These are phyloP conservation scores for Deinandra increscens DNA, from an alignment of 129 eudicot species.

Conservation along the genomic window DNA sequence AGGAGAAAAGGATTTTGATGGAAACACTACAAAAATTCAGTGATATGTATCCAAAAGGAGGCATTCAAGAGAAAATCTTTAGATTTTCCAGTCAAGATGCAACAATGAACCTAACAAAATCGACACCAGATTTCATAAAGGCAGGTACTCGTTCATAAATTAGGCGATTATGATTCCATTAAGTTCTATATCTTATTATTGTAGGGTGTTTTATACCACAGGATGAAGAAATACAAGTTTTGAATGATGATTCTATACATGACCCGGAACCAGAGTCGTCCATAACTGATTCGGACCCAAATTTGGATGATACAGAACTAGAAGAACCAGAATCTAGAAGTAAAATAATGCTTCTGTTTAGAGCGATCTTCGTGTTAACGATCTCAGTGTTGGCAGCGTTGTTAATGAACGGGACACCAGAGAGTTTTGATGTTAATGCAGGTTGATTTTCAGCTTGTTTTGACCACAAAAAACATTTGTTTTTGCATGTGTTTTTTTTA, in stretches of 20 bases:
- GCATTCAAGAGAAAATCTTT: constrained; percentile 24
- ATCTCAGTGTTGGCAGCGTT: constrained; percentile 47
- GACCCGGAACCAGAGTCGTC: constrained; percentile 44
- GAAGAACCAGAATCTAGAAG: constrained; percentile 24
- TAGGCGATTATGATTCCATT: not conserved
- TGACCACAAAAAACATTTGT: constrained; percentile 3
- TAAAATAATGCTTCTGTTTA: constrained; percentile 29
- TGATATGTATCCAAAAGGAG: constrained; percentile 22
- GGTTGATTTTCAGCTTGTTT: constrained; percentile 22
- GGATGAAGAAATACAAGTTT: constrained; percentile 58
- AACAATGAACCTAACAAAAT: constrained; percentile 25
- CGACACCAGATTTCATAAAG: constrained; percentile 39
- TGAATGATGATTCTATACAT: constrained; percentile 16
- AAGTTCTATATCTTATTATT: constrained; percentile 20
- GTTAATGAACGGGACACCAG: constrained; percentile 28
- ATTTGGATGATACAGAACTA: constrained; percentile 28
- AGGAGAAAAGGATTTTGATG: constrained; percentile 60
- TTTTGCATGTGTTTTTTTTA: constrained; percentile 17
- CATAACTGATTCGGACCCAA: constrained; percentile 31
- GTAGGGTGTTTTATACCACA: constrained; percentile 12
- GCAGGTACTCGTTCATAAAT: constrained; percentile 32
- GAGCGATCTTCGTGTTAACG: constrained; percentile 43
- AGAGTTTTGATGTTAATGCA: constrained; percentile 16
- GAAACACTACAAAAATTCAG: constrained; percentile 39
- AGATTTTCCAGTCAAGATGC: constrained; percentile 23